A percentile compares a stretch with the other conserved stretches of the same genome.
These are phyloP conservation scores for Lentinula sp. DNA, from an alignment of 768 basidiomycete species.

Conservation along the genomic window DNA sequence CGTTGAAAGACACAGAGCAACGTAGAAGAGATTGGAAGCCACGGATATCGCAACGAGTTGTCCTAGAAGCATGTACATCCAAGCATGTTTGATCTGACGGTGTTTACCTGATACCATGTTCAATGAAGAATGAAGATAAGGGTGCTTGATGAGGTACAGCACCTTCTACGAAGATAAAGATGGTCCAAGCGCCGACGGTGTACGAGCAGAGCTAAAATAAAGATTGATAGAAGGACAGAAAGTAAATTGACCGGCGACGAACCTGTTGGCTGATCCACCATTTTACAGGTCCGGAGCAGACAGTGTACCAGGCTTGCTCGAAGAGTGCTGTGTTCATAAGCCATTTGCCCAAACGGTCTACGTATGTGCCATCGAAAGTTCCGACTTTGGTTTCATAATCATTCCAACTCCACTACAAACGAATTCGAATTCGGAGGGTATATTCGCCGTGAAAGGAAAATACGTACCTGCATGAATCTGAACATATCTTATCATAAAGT, in stretches of 20 bases:
- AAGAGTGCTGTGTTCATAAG: slow-evolving; percentile 50
- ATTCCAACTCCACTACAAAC: slow-evolving; percentile 46
- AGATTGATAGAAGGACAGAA: background rate
- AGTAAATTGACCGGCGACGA: background rate
- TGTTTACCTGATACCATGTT: slow-evolving; percentile 22
- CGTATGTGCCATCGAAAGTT: background rate
- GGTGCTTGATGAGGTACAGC: background rate
- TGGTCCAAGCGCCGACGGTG: slow-evolving; percentile 52
- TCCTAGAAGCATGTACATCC: slow-evolving; percentile 70
- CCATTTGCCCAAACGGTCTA: slow-evolving; percentile 44
- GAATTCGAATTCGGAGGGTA: background rate
- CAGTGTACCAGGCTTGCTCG: slow-evolving; percentile 47
- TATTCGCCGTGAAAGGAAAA: no score
- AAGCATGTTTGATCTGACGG: slow-evolving; percentile 39
- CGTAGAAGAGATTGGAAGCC: slow-evolving; percentile 57
- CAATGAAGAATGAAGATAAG: background rate
- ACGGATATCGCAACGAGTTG: slow-evolving; percentile 69
- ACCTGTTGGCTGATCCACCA: slow-evolving; percentile 71
- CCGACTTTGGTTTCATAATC: slow-evolving; percentile 28
- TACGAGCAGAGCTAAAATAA: slow-evolving; percentile 39
- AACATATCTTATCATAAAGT: slow-evolving; percentile 33
- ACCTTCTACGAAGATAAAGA: slow-evolving; percentile 50
- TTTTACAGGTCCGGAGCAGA: slow-evolving; percentile 37
- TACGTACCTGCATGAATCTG: slow-evolving; percentile 33
- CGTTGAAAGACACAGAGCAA: slow-evolving; percentile 37